Conservation (phyloP, 352 stramenopile species). For the Phytopythium aichiense region DNA sequence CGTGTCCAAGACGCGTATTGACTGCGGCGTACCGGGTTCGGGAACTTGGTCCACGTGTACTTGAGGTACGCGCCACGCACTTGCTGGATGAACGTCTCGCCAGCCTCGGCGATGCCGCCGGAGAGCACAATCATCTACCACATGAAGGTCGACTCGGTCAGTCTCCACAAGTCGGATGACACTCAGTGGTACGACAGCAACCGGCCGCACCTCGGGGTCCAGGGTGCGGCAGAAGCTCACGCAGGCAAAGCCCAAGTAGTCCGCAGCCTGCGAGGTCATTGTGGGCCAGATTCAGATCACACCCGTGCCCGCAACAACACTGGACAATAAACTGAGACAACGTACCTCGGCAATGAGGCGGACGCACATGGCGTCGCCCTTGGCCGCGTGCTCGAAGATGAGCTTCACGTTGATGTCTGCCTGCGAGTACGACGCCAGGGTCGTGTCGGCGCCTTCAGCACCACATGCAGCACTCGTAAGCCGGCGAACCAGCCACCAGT, state of each 20-base stretch:
- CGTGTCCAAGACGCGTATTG: neutral
- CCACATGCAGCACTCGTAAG: neutral
- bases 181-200: neutral
- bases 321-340: neutral
- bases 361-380: constrained; percentile 66
- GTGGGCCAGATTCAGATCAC: neutral
- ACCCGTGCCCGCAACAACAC: neutral
- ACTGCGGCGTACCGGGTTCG: constrained; percentile 52
- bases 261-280: constrained; percentile 20
- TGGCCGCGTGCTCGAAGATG: constrained; percentile 61
- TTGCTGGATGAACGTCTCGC: constrained; percentile 62
- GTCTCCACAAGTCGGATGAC: neutral
- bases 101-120: constrained; percentile 68
- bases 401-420: constrained; percentile 66
- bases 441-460: constrained; percentile 37
- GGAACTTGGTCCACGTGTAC: constrained; percentile 69
- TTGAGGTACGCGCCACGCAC: constrained; percentile 57
- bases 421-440: constrained; percentile 31
- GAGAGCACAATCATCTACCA: constrained; percentile 78
- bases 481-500: neutral
- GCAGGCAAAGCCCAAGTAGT: constrained; percentile 81
- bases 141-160: neutral
- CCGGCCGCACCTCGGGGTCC: constrained; percentile 58
- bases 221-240: constrained; percentile 75
- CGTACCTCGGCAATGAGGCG: constrained; percentile 59